Conservation (phyloP, 139 green algal genomes). For the Chlamydomonas incerta region DNA sequence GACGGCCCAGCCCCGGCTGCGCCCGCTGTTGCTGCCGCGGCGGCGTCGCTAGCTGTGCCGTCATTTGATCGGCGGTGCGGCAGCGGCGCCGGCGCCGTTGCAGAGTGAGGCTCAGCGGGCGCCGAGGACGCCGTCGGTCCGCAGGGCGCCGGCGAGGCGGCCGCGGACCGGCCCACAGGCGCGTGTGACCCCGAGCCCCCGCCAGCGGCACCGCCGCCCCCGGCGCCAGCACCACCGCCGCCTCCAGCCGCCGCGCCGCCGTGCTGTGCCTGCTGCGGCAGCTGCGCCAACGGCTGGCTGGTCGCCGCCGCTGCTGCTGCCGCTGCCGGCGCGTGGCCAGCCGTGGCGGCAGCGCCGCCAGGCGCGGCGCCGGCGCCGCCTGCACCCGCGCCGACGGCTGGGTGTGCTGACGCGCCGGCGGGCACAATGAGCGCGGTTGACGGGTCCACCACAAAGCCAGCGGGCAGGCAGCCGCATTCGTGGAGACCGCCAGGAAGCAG, state of each 20-base stretch:
- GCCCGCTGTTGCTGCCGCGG: neutral
- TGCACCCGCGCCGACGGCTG: neutral
- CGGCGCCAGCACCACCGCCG: neutral
- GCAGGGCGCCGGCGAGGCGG: neutral
- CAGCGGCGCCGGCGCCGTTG: neutral
- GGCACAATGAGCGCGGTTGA: neutral
- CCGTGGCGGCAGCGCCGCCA: neutral
- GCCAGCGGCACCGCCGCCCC: neutral
- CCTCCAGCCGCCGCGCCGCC: neutral
- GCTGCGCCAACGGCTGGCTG: neutral
- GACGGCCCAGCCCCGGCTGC: no score
- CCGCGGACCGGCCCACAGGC: slow-evolving; percentile 5
- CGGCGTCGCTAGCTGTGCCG: neutral
- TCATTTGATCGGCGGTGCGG: neutral
- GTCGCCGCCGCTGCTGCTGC: neutral
- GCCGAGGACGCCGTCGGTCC: neutral
- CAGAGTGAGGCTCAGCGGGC: neutral
- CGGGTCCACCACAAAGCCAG: slow-evolving; percentile 9
- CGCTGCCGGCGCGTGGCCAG: neutral
- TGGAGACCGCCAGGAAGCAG: slow-evolving; percentile 28
- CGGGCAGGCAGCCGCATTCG: slow-evolving; percentile 27
- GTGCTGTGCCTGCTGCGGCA: neutral
- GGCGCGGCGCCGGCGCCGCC: neutral
- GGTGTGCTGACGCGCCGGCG: neutral
- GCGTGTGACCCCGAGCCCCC: neutral